These are phyloP conservation scores for Xylariaceae sp. DNA, from an alignment of 2,329 filamentous ascomycete genomes.

Conservation along the genomic window DNA sequence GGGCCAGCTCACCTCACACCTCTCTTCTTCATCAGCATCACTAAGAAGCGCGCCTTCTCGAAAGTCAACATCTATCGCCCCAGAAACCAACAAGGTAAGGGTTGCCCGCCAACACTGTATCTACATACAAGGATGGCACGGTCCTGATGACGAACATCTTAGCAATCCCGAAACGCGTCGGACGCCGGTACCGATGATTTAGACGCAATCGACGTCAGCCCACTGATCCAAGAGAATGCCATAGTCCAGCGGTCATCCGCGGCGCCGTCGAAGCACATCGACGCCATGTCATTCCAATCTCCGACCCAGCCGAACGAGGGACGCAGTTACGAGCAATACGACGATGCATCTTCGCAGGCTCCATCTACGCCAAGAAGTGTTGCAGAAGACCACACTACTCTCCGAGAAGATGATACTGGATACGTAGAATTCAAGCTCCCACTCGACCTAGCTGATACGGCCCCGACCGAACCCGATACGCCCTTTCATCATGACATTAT, in stretches of 20 bases:
- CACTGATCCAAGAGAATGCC: conserved; percentile 17
- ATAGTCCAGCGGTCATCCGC: conserved; percentile 6
- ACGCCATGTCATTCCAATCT: conserved; percentile 43
- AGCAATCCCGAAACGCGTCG: conserved; percentile 23
- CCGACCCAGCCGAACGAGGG: conserved; percentile 53
- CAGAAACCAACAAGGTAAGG: too few species aligned
- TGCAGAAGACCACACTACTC: conserved; percentile 29
- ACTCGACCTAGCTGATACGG: conserved; percentile 23
- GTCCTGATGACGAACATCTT: conserved; percentile 23
- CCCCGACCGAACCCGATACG: conserved; percentile 17
- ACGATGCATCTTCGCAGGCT: conserved; percentile 22
- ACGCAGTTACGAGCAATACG: conserved; percentile 48
- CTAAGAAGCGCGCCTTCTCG: too few species aligned
- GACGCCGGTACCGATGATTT: conserved; percentile 11
- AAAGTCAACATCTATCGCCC: too few species aligned
- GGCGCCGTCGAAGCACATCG: conserved; percentile 26
- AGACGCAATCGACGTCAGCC: too few species aligned
- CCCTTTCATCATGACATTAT: conserved; percentile 2
- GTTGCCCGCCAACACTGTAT: too few species aligned
- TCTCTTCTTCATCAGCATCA: too few species aligned
- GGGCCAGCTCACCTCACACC: too few species aligned
- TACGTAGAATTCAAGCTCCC: conserved; percentile 38
- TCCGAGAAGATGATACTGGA: conserved; percentile 45
- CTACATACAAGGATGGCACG: conserved; percentile 25
- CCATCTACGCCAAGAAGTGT: conserved; percentile 25